Evolutionary conservation across 108 stramenopile genomes (phyloP), one percentile per base, ranked within the genome.

Genomic region (Phaeodactylum tricornutum): DNA sequence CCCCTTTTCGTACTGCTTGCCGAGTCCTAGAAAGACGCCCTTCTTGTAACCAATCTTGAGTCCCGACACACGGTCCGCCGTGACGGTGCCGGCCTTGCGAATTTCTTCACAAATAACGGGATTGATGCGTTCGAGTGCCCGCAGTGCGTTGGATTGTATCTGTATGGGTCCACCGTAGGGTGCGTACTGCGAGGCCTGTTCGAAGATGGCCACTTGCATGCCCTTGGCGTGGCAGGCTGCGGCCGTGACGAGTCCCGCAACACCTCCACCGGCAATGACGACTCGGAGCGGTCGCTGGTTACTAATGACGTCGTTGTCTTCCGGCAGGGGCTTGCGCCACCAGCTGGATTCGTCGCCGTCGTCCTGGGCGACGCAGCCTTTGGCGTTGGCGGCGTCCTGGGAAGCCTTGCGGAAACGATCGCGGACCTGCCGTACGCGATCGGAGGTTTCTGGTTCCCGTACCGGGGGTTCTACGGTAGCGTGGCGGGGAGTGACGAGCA

Each of bases 81-180:
- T 92, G 48, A 82, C 79, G 12, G 91, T 92, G 27, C 91, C 91
- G 2, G 91, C 91, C 21, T 50, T 53, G 11, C 77, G 62, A 14
- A 92, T 45, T 50, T 92, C 90, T 46, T 87, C 73, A 41, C 58
- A 95, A 41, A 86, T 55, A 6, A 45, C 53, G 6, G 74, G 66
- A 53, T 84, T 89, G 75, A 96, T 93, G 17, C 81, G 77, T 67
- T 94, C 58, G 44, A 97, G 62, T 19, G 92, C 87, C n/a, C 87
- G 57, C 38, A 97, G 66, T 5, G 96, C 96, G 59, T 97, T 97
- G 42, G 85, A 87, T 57, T 93, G 92, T 33, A 97, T 88, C 67
- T 97, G 96, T 64, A 97, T 97, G n/a, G 94, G 96, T 24, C 96
- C 96, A 29, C 96, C 96, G 47, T 95, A 97, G 25, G 92, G 91